Evolutionary conservation across 768 basidiomycete genomes (phyloP).

Genomic region (Mycena amicta): DNA sequence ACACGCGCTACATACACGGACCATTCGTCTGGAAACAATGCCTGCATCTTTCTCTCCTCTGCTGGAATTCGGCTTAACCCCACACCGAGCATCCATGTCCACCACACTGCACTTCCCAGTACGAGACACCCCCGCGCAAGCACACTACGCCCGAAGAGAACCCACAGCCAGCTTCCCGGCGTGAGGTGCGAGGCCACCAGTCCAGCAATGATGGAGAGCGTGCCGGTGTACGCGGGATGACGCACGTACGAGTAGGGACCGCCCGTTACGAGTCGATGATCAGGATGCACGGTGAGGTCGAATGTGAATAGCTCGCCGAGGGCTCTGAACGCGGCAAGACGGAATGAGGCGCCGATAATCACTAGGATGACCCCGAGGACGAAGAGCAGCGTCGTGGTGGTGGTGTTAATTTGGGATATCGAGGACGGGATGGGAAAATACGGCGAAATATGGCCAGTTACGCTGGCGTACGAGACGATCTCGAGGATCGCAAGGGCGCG

Average conservation of each 20-base stretch:
- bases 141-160: not conserved
- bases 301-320: slow-evolving; percentile 61
- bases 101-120: slow-evolving; percentile 45
- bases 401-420: slow-evolving; percentile 30
- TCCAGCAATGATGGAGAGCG: slow-evolving; percentile 49
- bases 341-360: slow-evolving; percentile 48
- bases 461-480: slow-evolving; percentile 42
- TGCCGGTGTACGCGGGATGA: slow-evolving; percentile 62
- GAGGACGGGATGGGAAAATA: slow-evolving; percentile 37
- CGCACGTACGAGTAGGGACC: slow-evolving; percentile 55
- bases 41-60: slow-evolving; percentile 53
- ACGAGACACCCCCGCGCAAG: slow-evolving; percentile 39
- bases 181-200: slow-evolving; percentile 49
- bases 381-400: slow-evolving; percentile 46
- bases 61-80: slow-evolving; percentile 50
- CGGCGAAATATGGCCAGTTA: slow-evolving; percentile 32
- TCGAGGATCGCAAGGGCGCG: slow-evolving; percentile 57
- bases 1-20: slow-evolving; percentile 47
- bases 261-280: slow-evolving; percentile 52
- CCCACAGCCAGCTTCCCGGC: slow-evolving; percentile 46
- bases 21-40: slow-evolving; percentile 50
- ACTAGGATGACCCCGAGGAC: slow-evolving; percentile 46
- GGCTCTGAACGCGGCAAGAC: slow-evolving; percentile 54
- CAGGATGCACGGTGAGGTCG: slow-evolving; percentile 56
- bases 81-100: slow-evolving; percentile 51